Evolutionary conservation across 805 yeast genomes (phyloP), one percentile per base, ranked within the genome.

Genomic region (Debaryomyces castellii): DNA sequence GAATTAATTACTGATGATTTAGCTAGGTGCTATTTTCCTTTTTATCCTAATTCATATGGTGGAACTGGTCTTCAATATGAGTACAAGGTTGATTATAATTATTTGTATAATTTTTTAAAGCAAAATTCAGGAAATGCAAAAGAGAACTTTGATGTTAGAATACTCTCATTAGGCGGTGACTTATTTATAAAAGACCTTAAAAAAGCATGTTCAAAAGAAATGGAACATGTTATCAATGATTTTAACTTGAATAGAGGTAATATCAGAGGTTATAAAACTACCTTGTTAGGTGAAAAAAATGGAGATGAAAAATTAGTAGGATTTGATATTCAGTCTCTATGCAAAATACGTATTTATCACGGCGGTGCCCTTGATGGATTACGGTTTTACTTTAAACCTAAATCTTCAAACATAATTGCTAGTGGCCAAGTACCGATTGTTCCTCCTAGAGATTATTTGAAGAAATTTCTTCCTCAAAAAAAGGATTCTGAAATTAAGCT

Each of bases 341-440:
- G 59, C n/a, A 73, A 71, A 40, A 76, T 90, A 1, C 74, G 89
- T 46, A 76, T 90, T 0, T 85, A 80, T 51, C 81, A 83, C 52
- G 97, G 96, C 2, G 61, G 67, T 18, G 95, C 96, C 0, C 64
- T 94, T 17, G 96, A 91, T 64, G 98, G 98, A 4, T 55, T 92
- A 12, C 80, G 82, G 46, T 74, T 90, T 52, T 71, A 69, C 50
- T 56, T 37, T 43, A 35, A 34, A 0, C 20, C 43, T 11, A 46
- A 37, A 3, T 21, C 22, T 16, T 33, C 35, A 35, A 28, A n/a
- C n/a, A 22, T 6, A 8, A 22, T 14, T 1, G 21, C 32, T 9
- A 17, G 23, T 17, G 51, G 43, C 9, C 43, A 51, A 2, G 52
- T 32, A n/a, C 84, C 83, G 0, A 71, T 69, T 2, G 55, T 77